These are phyloP conservation scores for Acer negundo DNA, from an alignment of 345 rosid genomes.

Conservation along the genomic window DNA sequence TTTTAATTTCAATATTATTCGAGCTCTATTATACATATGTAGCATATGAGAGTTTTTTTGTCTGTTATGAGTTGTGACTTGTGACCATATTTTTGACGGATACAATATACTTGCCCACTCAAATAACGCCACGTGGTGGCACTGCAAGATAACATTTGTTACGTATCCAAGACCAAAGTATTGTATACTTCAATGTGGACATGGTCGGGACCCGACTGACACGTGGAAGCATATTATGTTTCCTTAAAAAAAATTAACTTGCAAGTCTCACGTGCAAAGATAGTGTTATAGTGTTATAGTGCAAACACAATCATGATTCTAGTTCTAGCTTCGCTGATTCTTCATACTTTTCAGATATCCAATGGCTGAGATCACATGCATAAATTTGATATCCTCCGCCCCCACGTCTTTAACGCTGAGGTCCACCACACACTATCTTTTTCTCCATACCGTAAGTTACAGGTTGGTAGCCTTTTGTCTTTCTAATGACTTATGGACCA, in stretches of 20 bases:
- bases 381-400: background rate
- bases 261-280: slow-evolving; percentile 10
- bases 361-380: slow-evolving; percentile 12
- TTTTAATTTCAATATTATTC: too few relatives aligned
- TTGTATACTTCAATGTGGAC: background rate
- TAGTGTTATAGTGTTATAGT: background rate
- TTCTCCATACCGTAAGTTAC: background rate
- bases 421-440: background rate
- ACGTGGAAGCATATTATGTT: background rate
- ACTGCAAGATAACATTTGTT: too few relatives aligned
- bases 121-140: too few relatives aligned
- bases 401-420: background rate
- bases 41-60: too few relatives aligned
- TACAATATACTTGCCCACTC: too few relatives aligned
- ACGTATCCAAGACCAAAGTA: too few relatives aligned
- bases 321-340: background rate
- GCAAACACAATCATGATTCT: slow-evolving; percentile 12
- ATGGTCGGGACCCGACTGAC: background rate
- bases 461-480: slow-evolving; percentile 1
- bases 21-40: too few relatives aligned
- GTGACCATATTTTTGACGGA: too few relatives aligned
- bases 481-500: background rate
- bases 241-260: background rate
- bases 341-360: background rate
- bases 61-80: too few relatives aligned